Evolutionary conservation across 495 filamentous ascomycete genomes (phyloP).

Genomic region (Trichocladium antarcticum): DNA sequence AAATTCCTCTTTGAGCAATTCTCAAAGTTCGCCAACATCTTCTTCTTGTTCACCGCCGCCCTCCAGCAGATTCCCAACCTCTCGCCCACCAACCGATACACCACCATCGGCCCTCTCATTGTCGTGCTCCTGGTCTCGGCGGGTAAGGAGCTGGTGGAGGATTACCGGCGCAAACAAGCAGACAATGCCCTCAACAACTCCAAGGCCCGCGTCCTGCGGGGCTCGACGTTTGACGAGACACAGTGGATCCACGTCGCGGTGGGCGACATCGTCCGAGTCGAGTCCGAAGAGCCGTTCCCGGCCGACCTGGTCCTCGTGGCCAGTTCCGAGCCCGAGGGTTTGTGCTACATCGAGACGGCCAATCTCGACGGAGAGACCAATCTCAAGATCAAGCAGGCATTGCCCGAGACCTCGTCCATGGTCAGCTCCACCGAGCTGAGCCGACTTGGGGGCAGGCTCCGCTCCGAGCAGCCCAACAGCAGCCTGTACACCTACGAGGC

Average conservation of each 20-base stretch:
- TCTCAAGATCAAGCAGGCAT: constrained; percentile 96
- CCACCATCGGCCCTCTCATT: constrained; percentile 85
- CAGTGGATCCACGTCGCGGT: constrained; percentile 91
- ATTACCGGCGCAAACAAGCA: constrained; percentile 78
- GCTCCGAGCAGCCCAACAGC: constrained; percentile 97
- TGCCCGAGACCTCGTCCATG: constrained; percentile 81
- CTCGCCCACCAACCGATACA: constrained; percentile 88
- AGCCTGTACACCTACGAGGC: constrained; percentile 98
- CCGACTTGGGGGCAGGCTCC: constrained; percentile 70
- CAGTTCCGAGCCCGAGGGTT: constrained; percentile 90
- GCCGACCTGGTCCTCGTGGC: constrained; percentile 87
- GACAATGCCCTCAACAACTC: constrained; percentile 84
- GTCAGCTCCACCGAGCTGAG: constrained; percentile 83
- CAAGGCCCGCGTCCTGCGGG: constrained; percentile 71
- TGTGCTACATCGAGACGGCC: constrained; percentile 98
- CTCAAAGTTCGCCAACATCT: constrained; percentile 97
- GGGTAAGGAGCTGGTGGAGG: constrained; percentile 88
- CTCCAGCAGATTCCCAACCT: constrained; percentile 94
- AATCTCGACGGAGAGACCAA: constrained; percentile 98
- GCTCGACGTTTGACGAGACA: constrained; percentile 72
- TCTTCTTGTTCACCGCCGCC: constrained; percentile 96
- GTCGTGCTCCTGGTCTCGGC: constrained; percentile 89
- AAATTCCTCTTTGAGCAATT: constrained; percentile 99
- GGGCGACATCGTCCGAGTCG: constrained; percentile 87
- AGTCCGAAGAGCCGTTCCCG: constrained; percentile 93